Evolutionary conservation across 129 eudicot genomes (phyloP).

Genomic region (Lactuca saligna): DNA sequence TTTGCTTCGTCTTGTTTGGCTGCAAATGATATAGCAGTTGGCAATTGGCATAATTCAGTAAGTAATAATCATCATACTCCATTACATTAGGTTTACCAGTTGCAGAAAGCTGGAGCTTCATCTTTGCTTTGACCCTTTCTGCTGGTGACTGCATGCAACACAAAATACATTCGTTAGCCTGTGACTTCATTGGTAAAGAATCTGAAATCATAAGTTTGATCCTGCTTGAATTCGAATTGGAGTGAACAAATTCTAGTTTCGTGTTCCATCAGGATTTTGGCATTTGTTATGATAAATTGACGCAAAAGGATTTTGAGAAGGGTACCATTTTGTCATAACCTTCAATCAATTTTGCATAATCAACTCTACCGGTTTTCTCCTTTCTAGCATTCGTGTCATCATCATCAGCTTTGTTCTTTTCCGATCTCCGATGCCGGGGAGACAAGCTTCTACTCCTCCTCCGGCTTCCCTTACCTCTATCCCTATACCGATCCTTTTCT

Average conservation of each 20-base stretch:
- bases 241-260: constrained; percentile 4
- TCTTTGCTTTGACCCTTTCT: constrained; percentile 91
- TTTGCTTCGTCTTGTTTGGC: constrained; percentile 70
- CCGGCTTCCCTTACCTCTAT: constrained; percentile 32
- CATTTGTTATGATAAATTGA: neutral
- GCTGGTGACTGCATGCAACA: constrained; percentile 68
- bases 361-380: constrained; percentile 39
- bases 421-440: constrained; percentile 49
- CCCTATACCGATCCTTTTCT: constrained; percentile 27
- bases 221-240: constrained; percentile 3
- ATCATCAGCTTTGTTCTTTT: constrained; percentile 40
- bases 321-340: constrained; percentile 82
- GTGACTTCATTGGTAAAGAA: neutral
- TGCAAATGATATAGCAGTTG: constrained; percentile 32
- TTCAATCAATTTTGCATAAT: constrained; percentile 62
- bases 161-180: neutral
- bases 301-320: constrained; percentile 13
- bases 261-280: neutral
- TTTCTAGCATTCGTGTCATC: constrained; percentile 36
- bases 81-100: constrained; percentile 51
- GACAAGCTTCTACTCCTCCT: constrained; percentile 51
- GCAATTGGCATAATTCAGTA: constrained; percentile 6
- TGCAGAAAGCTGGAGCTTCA: constrained; percentile 88
- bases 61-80: constrained; percentile 1
- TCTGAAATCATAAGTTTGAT: neutral